Base-by-base conservation (phyloP, 768 basidiomycete species). In the Scleroderma citrinum region DNA sequence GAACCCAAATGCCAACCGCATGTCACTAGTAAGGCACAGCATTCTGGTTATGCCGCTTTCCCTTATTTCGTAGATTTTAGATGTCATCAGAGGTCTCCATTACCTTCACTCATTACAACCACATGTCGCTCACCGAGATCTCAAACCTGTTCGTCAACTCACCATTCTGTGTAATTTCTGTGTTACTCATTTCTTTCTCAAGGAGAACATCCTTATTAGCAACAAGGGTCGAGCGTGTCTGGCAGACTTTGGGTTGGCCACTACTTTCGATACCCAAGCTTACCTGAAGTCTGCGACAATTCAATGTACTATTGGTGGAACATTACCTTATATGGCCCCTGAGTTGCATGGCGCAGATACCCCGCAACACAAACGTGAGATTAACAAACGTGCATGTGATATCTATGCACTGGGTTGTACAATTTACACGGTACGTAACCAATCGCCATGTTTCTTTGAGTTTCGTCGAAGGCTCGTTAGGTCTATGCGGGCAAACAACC, bases 171-270 rank as follows among this genome's bases (percentile, higher is more conserved):
- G 23, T 37, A 17, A 20, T 8, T 7, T 38, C 12, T 5, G 13
- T 34, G 31, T 6, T 37, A 20, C 16, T 38, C 40, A 32, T 63
- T 19, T 58, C 59, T 58, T 10, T 32, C 0, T 48, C 26, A 29
- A 76, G 76, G 70, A 67, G 13, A 78, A 79, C 48, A 73, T 80
- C 40, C 67, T 79, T 19, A 66, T 79, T 16, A 72, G 71, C 5
- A 61, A 55, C 5, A 52, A 63, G 12, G 67, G 67, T 13, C 61
- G 63, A 21, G 78, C 77, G 11, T 76, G 75, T 47, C 63, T 79
- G 4, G 71, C 76, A 23, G 77, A 79, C 55, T 78, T 79, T 46
- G 77, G 77, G 14, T 61, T 78, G 20, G 51, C 14, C 8, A 59
- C 55, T 0, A 35, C 49, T 20, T 62, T 60, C 20, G 59, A 61